Base-by-base conservation (phyloP, 495 filamentous ascomycete species). In the Entonaema liquescens region DNA sequence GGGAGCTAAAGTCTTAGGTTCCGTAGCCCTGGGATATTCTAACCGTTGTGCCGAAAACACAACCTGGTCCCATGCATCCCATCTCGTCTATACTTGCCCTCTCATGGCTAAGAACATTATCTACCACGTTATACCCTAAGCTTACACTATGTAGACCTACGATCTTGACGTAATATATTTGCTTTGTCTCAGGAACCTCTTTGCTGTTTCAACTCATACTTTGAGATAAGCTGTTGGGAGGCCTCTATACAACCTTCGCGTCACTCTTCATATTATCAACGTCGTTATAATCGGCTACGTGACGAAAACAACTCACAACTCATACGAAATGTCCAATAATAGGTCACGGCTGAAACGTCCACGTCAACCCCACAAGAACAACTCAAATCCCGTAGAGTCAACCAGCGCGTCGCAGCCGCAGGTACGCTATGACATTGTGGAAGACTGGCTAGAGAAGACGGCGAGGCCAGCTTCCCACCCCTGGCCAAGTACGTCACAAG, bases 391-490 rank as follows among this genome's bases (percentile, higher is more conserved):
- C 31, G 56, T 19, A 62, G 67, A 68, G 35, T 44, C 65, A 29
- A 70, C 67, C 53, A 61, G 36, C 56, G 31, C 42, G 33, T 60
- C 60, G 52, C 68, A 72, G 31, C 42, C 62, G 19, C 67, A 62
- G n/a, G 54, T 40, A 47, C 66, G 68, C 65, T 61, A 70, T 70
- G 67, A 64, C 60, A 58, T 73, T 54, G 66, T 82, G 15, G 71
- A 80, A 58, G 73, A 72, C 63, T 83, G 81, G 81, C 42, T 83
- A 65, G 72, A 70, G 21, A 67, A 71, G 23, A 73, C 77, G 59
- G 60, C 74, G 62, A 59, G 69, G 35, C 74, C 68, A 28, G 70
- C 42, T 25, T 65, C 58, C 15, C 67, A 60, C 55, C 59, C 64
- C 25, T 38, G 47, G 60, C 66, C 58, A 47, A 36, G 38, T 40